Evolutionary conservation across 805 yeast species (phyloP).

Genomic region (Yarrowia sp.): DNA sequence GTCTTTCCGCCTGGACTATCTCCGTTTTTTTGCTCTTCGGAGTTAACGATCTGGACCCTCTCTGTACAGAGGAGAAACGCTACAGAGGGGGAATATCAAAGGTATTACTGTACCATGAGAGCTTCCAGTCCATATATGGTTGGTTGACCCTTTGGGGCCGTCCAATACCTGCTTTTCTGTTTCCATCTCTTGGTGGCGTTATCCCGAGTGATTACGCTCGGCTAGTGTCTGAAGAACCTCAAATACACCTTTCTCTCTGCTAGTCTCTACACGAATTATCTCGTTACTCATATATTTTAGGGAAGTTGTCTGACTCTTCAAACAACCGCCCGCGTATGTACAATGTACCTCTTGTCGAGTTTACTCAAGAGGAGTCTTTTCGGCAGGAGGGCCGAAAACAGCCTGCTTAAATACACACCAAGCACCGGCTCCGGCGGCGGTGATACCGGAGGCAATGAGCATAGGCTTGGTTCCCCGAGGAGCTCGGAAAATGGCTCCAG

Average conservation of each 20-base stretch:
- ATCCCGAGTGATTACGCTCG: no score
- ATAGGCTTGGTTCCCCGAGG: slow-evolving; percentile 82
- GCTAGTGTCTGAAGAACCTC: no score
- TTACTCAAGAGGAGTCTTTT: slow-evolving; percentile 20
- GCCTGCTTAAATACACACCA: slow-evolving; percentile 79
- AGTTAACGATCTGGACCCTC: neutral
- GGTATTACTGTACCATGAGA: no score
- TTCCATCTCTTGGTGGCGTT: no score
- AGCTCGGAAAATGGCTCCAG: slow-evolving; percentile 89
- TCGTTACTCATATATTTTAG: slow-evolving; percentile 20
- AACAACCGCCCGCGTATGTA: slow-evolving; percentile 13
- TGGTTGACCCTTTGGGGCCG: neutral
- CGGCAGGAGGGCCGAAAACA: slow-evolving; percentile 26
- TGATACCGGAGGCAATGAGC: slow-evolving; percentile 78
- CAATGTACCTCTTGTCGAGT: slow-evolving; percentile 21
- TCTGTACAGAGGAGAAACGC: no score
- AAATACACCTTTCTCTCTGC: no score
- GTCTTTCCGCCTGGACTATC: neutral
- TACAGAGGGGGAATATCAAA: no score
- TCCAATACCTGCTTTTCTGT: no score
- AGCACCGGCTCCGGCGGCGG: slow-evolving; percentile 85
- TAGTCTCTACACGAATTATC: neutral
- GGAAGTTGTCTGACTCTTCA: neutral
- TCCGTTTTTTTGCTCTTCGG: neutral
- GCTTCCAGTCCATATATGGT: no score